These are phyloP conservation scores for Conticribra guillardii DNA, from an alignment of 108 stramenopile species.

Conservation along the genomic window DNA sequence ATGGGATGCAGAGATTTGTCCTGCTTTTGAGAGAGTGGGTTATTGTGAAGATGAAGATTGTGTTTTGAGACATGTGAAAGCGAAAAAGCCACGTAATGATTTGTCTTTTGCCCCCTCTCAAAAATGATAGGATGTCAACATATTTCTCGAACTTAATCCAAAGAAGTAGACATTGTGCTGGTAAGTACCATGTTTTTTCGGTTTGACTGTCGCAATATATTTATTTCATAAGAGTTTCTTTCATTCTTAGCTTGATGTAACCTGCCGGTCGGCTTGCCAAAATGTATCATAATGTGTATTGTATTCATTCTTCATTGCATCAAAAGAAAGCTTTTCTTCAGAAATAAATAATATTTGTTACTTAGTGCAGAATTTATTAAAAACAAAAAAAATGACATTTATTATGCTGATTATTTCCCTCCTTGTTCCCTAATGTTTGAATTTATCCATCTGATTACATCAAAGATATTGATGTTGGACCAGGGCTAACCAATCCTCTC, in stretches of 20 bases:
- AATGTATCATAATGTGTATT: too few species aligned
- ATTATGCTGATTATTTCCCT: too few species aligned
- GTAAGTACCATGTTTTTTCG: neutral
- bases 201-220: too few species aligned
- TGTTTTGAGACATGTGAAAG: slow-evolving; percentile 52
- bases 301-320: too few species aligned
- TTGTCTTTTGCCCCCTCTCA: neutral
- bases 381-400: too few species aligned
- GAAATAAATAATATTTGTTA: too few species aligned
- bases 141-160: neutral
- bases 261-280: too few species aligned
- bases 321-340: slow-evolving; percentile 3
- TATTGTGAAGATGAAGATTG: slow-evolving; percentile 68
- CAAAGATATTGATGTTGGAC: slow-evolving; percentile 55
- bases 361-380: too few species aligned
- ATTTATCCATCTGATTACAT: slow-evolving; percentile 18
- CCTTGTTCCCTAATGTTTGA: too few species aligned
- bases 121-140: neutral
- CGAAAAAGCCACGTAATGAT: slow-evolving; percentile 15
- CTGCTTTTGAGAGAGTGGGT: slow-evolving; percentile 62
- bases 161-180: neutral
- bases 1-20: slow-evolving; percentile 62
- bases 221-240: too few species aligned
- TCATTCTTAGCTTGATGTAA: too few species aligned
- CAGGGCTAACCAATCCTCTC: slow-evolving; percentile 64